Conservation (phyloP, 495 filamentous ascomycete species). For the Margaritispora aquatica region DNA sequence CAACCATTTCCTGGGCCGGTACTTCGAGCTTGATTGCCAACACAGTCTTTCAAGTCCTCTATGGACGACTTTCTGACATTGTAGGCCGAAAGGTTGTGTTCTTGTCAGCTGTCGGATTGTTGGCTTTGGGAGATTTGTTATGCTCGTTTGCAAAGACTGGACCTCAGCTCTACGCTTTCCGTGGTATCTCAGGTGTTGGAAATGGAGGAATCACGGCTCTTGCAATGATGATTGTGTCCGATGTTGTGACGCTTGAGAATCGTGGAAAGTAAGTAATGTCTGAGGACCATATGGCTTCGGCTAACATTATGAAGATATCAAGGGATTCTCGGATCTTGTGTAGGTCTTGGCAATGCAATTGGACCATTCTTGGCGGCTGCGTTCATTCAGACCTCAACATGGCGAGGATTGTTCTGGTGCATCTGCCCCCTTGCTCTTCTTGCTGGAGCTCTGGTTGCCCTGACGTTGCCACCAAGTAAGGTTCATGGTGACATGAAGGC, state of each 20-base stretch:
- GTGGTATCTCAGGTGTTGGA: conserved; percentile 59
- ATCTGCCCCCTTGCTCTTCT: conserved; percentile 21
- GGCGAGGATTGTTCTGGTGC: conserved; percentile 24
- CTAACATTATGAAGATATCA: conserved; percentile 27
- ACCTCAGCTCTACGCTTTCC: conserved; percentile 61
- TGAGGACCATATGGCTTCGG: background rate
- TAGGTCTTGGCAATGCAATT: conserved; percentile 35
- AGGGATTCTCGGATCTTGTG: conserved; percentile 33
- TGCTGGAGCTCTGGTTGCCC: conserved; percentile 24
- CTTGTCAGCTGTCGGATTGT: conserved; percentile 65
- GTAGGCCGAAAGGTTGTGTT: conserved; percentile 73
- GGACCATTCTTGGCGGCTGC: conserved; percentile 35
- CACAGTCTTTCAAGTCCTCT: conserved; percentile 74
- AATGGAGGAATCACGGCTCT: conserved; percentile 83
- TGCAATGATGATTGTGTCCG: conserved; percentile 71
- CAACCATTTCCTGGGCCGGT: conserved; percentile 67
- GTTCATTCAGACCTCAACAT: conserved; percentile 28
- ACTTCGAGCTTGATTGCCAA: conserved; percentile 70
- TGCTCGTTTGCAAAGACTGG: conserved; percentile 73
- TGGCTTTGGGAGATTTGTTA: conserved; percentile 65
- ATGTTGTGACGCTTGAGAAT: conserved; percentile 69
- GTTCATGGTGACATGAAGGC: conserved; percentile 25
- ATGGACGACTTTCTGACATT: conserved; percentile 74
- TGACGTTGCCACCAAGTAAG: conserved; percentile 33
- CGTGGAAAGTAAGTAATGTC: conserved; percentile 51